Evolutionary conservation across 768 basidiomycete genomes (phyloP).

Genomic region (Cubamyces sp.): DNA sequence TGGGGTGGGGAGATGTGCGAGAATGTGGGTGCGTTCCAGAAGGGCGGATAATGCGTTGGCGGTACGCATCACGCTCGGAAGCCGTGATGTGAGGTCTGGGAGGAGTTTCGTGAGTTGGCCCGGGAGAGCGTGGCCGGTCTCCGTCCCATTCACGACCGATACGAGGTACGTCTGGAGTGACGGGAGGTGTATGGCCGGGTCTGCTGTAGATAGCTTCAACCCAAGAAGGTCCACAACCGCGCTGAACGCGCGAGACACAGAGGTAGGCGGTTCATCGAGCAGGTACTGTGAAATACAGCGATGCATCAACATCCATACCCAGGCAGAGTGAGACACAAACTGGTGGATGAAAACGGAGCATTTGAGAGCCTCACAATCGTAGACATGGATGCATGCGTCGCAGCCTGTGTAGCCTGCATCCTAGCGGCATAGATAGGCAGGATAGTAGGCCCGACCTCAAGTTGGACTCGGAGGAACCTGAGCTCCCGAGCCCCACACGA

Average conservation of each 20-base stretch:
- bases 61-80: slow-evolving; percentile 27
- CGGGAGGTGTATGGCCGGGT: slow-evolving; percentile 64
- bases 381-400: too few species aligned
- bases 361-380: too few species aligned
- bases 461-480: too few species aligned
- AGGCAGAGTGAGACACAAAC: neutral
- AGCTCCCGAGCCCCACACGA: too few species aligned
- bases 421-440: too few species aligned
- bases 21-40: slow-evolving; percentile 34
- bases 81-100: slow-evolving; percentile 23
- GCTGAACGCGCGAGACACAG: slow-evolving; percentile 59
- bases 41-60: slow-evolving; percentile 29
- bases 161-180: slow-evolving; percentile 56
- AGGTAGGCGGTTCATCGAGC: slow-evolving; percentile 53
- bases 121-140: slow-evolving; percentile 20
- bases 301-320: slow-evolving; percentile 27
- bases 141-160: slow-evolving; percentile 21
- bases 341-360: too few species aligned
- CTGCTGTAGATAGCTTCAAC: slow-evolving; percentile 54
- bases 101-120: slow-evolving; percentile 26
- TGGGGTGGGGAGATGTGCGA: slow-evolving; percentile 43
- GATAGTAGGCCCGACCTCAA: too few species aligned
- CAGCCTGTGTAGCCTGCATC: too few species aligned
- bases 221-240: slow-evolving; percentile 56
- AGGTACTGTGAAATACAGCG: slow-evolving; percentile 41